phyloP scores from a whole-genome alignment of 495 filamentous ascomycete species.

The Bryoglossum gracile region DNA sequence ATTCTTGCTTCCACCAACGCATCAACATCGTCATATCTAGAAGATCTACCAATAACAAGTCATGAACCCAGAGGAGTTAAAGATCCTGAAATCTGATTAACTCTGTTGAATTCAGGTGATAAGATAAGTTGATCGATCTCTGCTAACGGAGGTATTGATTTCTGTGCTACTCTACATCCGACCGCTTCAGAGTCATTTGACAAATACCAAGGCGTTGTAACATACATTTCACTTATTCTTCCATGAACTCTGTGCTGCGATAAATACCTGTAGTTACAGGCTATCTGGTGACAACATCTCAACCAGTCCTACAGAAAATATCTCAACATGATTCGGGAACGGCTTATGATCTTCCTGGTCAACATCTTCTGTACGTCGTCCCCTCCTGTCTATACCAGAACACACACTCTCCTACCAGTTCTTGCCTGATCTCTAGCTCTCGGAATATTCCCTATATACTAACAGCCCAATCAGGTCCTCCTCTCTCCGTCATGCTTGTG shows the following conservation, averaged over 20 bases:
- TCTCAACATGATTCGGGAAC: slow-evolving; percentile 11
- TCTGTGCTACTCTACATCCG: neutral
- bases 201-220: too few relatives aligned
- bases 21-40: slow-evolving; percentile 11
- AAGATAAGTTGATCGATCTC: slow-evolving; percentile 7
- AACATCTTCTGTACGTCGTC: slow-evolving; percentile 19
- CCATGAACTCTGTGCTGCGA: too few relatives aligned
- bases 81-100: slow-evolving; percentile 6
- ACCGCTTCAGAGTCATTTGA: too few relatives aligned
- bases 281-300: neutral
- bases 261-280: too few relatives aligned
- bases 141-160: neutral
- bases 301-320: neutral
- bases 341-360: slow-evolving; percentile 13
- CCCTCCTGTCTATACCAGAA: too few relatives aligned
- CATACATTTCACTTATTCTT: too few relatives aligned
- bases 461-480: slow-evolving; percentile 1
- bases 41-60: neutral
- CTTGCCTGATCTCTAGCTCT: neutral
- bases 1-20: neutral
- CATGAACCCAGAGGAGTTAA: neutral
- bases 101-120: neutral
- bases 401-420: too few relatives aligned
- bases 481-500: slow-evolving; percentile 6
- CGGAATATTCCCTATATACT: neutral